Evolutionary conservation across 495 filamentous ascomycete genomes (phyloP).

Genomic region (Xylaria palmicola): DNA sequence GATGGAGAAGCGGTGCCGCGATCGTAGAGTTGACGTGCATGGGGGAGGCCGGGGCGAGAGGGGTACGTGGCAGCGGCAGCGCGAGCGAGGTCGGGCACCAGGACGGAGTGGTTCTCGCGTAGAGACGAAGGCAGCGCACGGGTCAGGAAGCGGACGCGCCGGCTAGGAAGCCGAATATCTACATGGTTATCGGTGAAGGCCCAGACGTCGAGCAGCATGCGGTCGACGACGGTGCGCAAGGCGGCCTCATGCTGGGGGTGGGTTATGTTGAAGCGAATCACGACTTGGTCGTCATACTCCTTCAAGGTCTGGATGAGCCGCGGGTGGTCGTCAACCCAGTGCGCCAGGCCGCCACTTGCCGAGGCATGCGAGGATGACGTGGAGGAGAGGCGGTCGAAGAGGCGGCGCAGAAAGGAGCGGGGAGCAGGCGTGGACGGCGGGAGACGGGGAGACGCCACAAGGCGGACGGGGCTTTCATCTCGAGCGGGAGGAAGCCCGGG

Average conservation of each 20-base stretch:
- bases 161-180: slow-evolving; percentile 79
- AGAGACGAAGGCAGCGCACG: slow-evolving; percentile 75
- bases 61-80: slow-evolving; percentile 79
- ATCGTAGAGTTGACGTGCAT: slow-evolving; percentile 21
- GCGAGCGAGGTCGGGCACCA: slow-evolving; percentile 80
- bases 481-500: slow-evolving; percentile 11
- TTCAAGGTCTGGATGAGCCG: slow-evolving; percentile 24
- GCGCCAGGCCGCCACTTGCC: slow-evolving; percentile 15
- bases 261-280: slow-evolving; percentile 82
- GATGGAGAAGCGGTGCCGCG: slow-evolving; percentile 19
- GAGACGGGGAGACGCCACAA: background rate
- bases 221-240: slow-evolving; percentile 69
- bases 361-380: slow-evolving; percentile 19
- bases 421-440: background rate
- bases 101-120: slow-evolving; percentile 65
- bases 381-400: slow-evolving; percentile 21
- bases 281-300: slow-evolving; percentile 76
- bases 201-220: slow-evolving; percentile 88
- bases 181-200: slow-evolving; percentile 77
- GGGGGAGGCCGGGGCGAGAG: slow-evolving; percentile 23
- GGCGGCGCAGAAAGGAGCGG: slow-evolving; percentile 23
- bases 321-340: slow-evolving; percentile 34
- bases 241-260: slow-evolving; percentile 67
- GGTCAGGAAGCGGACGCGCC: slow-evolving; percentile 79
- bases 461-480: background rate